Percentiles rank a stretch among this genome's conserved stretches.
Evolutionary conservation across 2,329 filamentous ascomycete genomes (phyloP).

Genomic region (Dryadomyces sulphureus): DNA sequence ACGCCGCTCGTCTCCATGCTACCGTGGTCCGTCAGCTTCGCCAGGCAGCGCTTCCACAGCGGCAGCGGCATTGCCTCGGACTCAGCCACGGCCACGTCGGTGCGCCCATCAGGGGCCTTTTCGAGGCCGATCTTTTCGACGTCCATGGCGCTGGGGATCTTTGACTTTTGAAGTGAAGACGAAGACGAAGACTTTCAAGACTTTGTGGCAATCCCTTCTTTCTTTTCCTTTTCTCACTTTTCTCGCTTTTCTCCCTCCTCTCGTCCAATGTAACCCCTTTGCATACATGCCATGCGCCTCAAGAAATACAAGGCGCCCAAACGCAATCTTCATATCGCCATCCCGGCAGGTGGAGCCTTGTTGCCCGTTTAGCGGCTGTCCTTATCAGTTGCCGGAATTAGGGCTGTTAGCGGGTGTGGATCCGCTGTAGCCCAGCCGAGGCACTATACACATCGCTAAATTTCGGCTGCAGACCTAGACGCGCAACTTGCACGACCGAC

Average conservation of each 20-base stretch:
- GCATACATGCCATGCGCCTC: not conserved
- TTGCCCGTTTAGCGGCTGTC: not conserved
- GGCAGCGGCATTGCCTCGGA: not conserved
- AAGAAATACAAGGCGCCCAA: not conserved
- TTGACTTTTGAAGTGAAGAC: not conserved
- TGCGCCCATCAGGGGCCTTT: not conserved
- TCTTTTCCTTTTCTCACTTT: too few species aligned
- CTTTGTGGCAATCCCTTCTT: too few species aligned
- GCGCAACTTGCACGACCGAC: too few species aligned
- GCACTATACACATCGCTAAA: too few species aligned
- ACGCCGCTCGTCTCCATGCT: constrained; percentile 27
- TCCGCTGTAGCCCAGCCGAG: too few species aligned
- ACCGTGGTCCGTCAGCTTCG: not conserved
- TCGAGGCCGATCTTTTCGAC: not conserved
- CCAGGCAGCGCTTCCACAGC: not conserved
- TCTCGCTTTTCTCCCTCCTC: too few species aligned
- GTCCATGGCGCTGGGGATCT: not conserved
- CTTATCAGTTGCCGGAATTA: not conserved
- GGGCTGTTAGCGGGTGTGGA: too few species aligned
- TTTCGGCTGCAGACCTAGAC: too few species aligned
- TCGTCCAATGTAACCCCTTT: too few species aligned
- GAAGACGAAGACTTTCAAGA: too few species aligned
- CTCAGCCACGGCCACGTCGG: not conserved
- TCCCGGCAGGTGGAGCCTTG: not conserved
- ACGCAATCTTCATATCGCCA: not conserved